phyloP scores from a whole-genome alignment of 345 rosid species.

The Clausena lansium region DNA sequence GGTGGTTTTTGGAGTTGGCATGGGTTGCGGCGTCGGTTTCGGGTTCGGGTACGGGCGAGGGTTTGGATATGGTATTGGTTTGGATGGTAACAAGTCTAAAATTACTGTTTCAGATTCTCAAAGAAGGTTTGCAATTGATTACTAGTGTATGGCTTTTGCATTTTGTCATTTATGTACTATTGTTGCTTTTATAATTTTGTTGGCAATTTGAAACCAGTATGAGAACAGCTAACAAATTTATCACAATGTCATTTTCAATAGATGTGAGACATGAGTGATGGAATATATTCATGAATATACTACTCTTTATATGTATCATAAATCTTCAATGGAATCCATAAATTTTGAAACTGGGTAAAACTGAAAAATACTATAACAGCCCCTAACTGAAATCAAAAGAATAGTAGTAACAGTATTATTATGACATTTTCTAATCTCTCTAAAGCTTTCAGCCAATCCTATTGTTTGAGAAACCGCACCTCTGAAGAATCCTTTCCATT shows the following conservation, averaged over 20 bases:
- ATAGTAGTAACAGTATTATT: not conserved
- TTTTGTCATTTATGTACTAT: not conserved
- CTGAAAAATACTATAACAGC: not conserved
- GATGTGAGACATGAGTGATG: not conserved
- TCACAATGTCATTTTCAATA: not conserved
- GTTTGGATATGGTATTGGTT: conserved; percentile 33
- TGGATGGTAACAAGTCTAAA: conserved; percentile 20
- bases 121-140: conserved; percentile 7
- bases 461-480: not conserved
- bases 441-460: not conserved
- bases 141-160: not conserved
- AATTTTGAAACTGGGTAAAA: not conserved
- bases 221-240: too few relatives aligned
- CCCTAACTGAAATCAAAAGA: not conserved
- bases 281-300: too few relatives aligned
- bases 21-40: conserved; percentile 49
- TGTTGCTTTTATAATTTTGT: not conserved
- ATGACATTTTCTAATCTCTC: not conserved
- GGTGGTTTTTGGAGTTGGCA: conserved; percentile 38
- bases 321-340: not conserved
- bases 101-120: conserved; percentile 8
- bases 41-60: conserved; percentile 53
- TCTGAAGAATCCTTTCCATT: not conserved
- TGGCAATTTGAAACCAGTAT: not conserved
- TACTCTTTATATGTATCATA: not conserved